Conservation (phyloP, 805 yeast species). For the Candida anglica region DNA sequence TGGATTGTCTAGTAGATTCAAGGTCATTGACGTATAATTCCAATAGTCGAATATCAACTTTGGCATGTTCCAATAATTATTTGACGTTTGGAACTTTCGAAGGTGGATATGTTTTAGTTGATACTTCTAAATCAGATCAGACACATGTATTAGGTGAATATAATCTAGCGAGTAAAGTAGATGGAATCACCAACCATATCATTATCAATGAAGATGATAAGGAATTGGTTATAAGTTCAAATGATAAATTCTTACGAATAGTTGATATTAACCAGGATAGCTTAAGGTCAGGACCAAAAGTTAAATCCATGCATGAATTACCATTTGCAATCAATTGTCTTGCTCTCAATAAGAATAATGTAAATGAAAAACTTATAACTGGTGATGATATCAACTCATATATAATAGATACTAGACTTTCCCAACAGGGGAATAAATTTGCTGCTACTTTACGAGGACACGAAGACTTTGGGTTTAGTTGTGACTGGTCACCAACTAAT, state of each 20-base stretch:
- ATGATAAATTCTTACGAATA: conserved; percentile 42
- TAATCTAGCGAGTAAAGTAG: conserved; percentile 36
- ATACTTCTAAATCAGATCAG: conserved; percentile 20
- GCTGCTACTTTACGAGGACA: conserved; percentile 38
- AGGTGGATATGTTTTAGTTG: conserved; percentile 44
- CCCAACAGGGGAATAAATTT: conserved; percentile 7
- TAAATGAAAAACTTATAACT: conserved; percentile 39
- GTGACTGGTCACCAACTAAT: conserved; percentile 50
- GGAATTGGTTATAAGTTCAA: conserved; percentile 44
- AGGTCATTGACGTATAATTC: conserved; percentile 20
- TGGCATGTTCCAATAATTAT: conserved; percentile 38
- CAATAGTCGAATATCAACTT: conserved; percentile 44
- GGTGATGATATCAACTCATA: conserved; percentile 46
- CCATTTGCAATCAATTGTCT: conserved; percentile 52
- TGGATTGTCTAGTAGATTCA: conserved; percentile 39
- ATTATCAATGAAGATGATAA: conserved; percentile 25
- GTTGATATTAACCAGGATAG: conserved; percentile 31
- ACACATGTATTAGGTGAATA: conserved; percentile 26
- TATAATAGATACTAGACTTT: conserved; percentile 41
- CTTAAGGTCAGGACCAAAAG: conserved; percentile 4
- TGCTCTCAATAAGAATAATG: conserved; percentile 35
- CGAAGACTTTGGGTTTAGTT: conserved; percentile 53
- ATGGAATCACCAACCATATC: conserved; percentile 53
- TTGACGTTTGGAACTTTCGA: conserved; percentile 52
- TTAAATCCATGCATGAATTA: conserved; percentile 13